These are phyloP conservation scores for Trametes meyenii DNA, from an alignment of 768 basidiomycete species.

Conservation along the genomic window DNA sequence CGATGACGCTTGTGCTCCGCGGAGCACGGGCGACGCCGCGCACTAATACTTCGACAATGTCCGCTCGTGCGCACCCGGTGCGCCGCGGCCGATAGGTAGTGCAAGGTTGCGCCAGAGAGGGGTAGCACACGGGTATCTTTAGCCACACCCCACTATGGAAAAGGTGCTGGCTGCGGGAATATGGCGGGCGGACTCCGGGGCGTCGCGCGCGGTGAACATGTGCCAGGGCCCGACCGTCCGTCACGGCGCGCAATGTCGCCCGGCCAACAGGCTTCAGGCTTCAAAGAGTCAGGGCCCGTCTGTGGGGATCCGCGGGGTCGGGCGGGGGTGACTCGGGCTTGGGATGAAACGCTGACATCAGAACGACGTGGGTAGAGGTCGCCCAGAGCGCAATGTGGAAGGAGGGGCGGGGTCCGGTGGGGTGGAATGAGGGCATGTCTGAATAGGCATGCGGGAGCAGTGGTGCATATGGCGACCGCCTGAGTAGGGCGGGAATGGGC, in stretches of 20 bases:
- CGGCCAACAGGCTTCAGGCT: not conserved
- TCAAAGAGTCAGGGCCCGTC: not conserved
- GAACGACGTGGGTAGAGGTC: no score
- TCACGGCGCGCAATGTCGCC: not conserved
- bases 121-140: not conserved
- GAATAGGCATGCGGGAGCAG: not conserved
- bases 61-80: not conserved
- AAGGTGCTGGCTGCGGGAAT: slow-evolving; percentile 8
- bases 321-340: no score
- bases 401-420: not conserved
- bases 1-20: slow-evolving; percentile 1
- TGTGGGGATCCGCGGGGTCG: no score
- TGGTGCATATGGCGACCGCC: not conserved
- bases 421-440: not conserved
- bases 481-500: not conserved
- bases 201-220: not conserved
- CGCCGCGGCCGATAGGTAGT: not conserved
- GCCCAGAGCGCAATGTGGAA: no score
- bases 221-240: not conserved
- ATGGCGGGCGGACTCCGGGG: slow-evolving; percentile 16
- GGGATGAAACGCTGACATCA: no score
- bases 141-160: not conserved
- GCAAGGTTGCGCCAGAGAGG: not conserved
- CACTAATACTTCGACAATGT: not conserved
- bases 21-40: slow-evolving; percentile 6